phyloP scores from a whole-genome alignment of 1,284 basidiomycete genomes.

The Peniophora sp. region DNA sequence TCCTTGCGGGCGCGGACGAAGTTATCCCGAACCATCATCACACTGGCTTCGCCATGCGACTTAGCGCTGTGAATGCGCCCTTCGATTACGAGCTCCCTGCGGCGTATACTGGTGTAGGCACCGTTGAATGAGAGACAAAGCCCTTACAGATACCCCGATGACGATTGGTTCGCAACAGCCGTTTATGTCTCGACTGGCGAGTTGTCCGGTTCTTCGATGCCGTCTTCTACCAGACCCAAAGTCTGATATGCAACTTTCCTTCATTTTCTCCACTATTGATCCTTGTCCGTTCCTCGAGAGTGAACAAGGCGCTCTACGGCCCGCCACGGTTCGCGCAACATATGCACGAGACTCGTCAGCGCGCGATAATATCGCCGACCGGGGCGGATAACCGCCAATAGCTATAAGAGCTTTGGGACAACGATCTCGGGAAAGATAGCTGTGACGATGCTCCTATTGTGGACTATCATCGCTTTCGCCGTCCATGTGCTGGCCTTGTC shows the following conservation, averaged over 20 bases:
- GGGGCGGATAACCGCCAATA: background rate
- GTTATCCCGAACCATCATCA: too few species aligned
- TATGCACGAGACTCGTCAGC: background rate
- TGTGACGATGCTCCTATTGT: background rate
- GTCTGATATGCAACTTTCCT: background rate
- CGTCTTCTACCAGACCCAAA: too few species aligned
- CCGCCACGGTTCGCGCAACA: background rate
- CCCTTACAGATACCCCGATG: too few species aligned
- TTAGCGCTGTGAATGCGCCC: too few species aligned
- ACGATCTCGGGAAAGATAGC: background rate
- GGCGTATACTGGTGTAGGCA: too few species aligned
- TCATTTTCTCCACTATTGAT: background rate
- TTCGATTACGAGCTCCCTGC: too few species aligned
- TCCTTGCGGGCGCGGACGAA: too few species aligned
- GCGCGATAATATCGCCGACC: background rate
- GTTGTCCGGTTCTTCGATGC: too few species aligned
- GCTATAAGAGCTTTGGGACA: background rate
- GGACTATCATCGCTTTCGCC: background rate
- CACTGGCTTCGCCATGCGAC: too few species aligned
- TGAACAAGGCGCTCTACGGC: background rate
- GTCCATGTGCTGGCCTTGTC: conserved; percentile 14
- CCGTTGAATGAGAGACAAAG: too few species aligned
- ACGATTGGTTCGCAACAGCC: too few species aligned
- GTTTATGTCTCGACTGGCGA: too few species aligned
- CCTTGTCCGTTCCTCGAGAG: background rate